Evolutionary conservation across 331 rosid genomes (phyloP).

Genomic region (Malus hybrid): DNA sequence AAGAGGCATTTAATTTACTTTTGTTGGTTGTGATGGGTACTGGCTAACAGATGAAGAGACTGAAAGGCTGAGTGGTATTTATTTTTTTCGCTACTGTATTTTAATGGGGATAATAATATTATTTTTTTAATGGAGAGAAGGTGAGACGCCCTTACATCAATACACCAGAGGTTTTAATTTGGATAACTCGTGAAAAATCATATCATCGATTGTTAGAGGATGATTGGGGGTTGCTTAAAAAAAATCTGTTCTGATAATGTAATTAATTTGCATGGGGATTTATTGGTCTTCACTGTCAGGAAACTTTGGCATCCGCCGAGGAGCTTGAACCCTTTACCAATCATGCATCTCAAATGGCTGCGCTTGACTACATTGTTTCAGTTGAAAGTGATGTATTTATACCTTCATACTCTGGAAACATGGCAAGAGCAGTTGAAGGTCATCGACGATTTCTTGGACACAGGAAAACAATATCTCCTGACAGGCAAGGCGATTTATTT

Average conservation of each 20-base stretch:
- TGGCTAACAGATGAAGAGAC: not conserved
- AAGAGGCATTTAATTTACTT: not conserved
- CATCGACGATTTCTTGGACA: conserved; percentile 89
- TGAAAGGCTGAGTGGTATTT: not conserved
- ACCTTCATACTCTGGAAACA: conserved; percentile 91
- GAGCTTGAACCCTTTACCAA: conserved; percentile 68
- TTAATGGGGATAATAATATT: not conserved
- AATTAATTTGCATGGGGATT: not conserved
- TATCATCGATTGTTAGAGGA: not conserved
- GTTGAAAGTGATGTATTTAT: conserved; percentile 86
- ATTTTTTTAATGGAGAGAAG: not conserved
- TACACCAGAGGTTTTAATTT: not conserved
- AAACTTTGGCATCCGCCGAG: conserved; percentile 64
- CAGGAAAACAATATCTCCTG: conserved; percentile 86
- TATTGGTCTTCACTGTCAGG: conserved; percentile 37
- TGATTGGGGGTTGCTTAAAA: not conserved
- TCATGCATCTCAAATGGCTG: conserved; percentile 94
- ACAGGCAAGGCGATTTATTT: conserved; percentile 41
- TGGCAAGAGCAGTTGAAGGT: conserved; percentile 96
- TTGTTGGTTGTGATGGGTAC: not conserved
- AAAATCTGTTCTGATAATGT: not conserved
- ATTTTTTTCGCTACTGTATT: not conserved
- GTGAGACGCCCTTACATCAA: not conserved
- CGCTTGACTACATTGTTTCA: conserved; percentile 87
- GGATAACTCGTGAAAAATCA: not conserved